These are phyloP conservation scores for Neofusicoccum parvum DNA, from an alignment of 2,329 filamentous ascomycete genomes.

Conservation along the genomic window DNA sequence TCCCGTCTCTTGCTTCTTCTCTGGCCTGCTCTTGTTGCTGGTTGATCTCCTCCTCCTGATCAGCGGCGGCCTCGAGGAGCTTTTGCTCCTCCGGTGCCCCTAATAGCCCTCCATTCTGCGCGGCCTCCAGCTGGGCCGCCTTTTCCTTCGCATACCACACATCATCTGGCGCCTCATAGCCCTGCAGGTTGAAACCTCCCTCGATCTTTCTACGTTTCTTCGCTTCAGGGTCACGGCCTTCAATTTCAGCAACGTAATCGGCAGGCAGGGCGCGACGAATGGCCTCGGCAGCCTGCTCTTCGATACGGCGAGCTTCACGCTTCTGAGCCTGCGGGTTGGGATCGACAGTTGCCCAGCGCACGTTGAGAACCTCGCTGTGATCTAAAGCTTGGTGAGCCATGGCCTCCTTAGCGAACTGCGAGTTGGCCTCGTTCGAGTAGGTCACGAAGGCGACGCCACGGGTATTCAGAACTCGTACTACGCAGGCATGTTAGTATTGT, in stretches of 20 bases:
- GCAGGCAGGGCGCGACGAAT: constrained; percentile 84
- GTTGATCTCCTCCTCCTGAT: constrained; percentile 36
- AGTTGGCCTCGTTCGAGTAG: constrained; percentile 75
- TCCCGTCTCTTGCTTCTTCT: constrained; percentile 57
- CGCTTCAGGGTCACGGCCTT: constrained; percentile 85
- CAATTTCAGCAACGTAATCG: constrained; percentile 89
- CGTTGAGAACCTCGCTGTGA: constrained; percentile 89
- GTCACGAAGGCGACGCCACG: constrained; percentile 94
- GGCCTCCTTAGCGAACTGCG: constrained; percentile 65
- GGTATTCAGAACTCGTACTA: constrained; percentile 78
- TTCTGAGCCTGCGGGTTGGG: constrained; percentile 95
- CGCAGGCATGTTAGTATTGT: neutral
- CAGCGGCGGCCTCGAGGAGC: constrained; percentile 50
- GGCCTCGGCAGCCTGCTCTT: constrained; percentile 95
- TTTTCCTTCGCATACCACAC: constrained; percentile 86
- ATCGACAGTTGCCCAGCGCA: constrained; percentile 95
- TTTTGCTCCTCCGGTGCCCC: constrained; percentile 57
- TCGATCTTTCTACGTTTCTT: constrained; percentile 88
- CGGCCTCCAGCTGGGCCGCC: constrained; percentile 64
- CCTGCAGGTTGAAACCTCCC: constrained; percentile 82
- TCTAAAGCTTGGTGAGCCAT: constrained; percentile 95
- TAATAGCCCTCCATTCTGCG: constrained; percentile 63
- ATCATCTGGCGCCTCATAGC: constrained; percentile 91
- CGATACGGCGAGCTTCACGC: constrained; percentile 81
- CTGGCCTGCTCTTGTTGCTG: constrained; percentile 25